These are phyloP conservation scores for Penicillium sp. DNA, from an alignment of 2,329 filamentous ascomycete genomes.

Conservation along the genomic window DNA sequence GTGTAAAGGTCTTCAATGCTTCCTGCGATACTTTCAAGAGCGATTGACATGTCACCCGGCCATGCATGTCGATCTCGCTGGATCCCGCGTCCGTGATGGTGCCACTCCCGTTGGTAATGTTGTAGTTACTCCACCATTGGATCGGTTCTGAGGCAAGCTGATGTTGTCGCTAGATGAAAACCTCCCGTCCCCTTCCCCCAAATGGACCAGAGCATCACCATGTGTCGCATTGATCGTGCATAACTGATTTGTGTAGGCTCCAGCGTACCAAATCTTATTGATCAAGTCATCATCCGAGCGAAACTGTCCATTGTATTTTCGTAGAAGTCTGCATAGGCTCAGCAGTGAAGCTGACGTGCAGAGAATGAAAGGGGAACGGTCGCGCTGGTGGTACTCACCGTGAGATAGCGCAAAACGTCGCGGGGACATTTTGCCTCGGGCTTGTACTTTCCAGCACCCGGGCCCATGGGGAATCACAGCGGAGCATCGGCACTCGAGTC, in stretches of 20 bases:
- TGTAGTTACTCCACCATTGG: slow-evolving; percentile 33
- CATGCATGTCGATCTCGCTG: slow-evolving; percentile 51
- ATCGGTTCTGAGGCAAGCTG: slow-evolving; percentile 13
- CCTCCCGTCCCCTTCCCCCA: slow-evolving; percentile 1
- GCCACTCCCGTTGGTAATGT: slow-evolving; percentile 29
- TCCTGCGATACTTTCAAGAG: slow-evolving; percentile 54
- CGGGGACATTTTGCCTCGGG: slow-evolving; percentile 43
- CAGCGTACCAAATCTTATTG: slow-evolving; percentile 57
- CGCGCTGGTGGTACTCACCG: slow-evolving; percentile 45
- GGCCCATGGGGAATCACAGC: slow-evolving; percentile 47
- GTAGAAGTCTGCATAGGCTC: slow-evolving; percentile 37
- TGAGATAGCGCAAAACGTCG: slow-evolving; percentile 49
- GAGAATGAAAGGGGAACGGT: slow-evolving; percentile 35
- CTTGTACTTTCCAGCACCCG: slow-evolving; percentile 39
- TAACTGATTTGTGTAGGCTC: slow-evolving; percentile 48
- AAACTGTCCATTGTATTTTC: slow-evolving; percentile 53
- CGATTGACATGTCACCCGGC: slow-evolving; percentile 61
- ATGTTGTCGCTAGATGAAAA: slow-evolving; percentile 10
- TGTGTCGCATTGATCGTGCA: slow-evolving; percentile 31
- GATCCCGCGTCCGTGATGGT: slow-evolving; percentile 41
- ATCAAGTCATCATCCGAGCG: slow-evolving; percentile 50
- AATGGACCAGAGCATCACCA: slow-evolving; percentile 19
- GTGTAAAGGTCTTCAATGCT: slow-evolving; percentile 55
- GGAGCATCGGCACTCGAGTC: slow-evolving; percentile 40
- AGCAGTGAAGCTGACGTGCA: slow-evolving; percentile 46